Percentiles rank a stretch among this genome's conserved stretches.
Evolutionary conservation across 371 early-diverging fungal species (phyloP).

Genomic region (Haplosporangium sp.): DNA sequence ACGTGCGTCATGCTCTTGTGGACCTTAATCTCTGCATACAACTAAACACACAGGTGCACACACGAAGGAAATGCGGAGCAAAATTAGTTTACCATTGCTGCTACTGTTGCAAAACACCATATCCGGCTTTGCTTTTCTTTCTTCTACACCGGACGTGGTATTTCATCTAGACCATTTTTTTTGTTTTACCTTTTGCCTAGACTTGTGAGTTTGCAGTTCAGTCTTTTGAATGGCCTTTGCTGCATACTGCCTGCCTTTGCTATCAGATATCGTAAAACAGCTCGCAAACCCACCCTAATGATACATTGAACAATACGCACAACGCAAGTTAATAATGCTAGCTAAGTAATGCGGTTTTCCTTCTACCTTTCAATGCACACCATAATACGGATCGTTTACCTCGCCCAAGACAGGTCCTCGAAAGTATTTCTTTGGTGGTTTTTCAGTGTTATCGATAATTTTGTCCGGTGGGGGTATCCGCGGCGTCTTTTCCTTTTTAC

Average conservation of each 20-base stretch:
- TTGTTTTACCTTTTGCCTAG: conserved; percentile 67
- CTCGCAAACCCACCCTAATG: conserved; percentile 92
- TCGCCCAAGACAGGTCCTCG: conserved; percentile 46
- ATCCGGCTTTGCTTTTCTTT: background rate
- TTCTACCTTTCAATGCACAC: background rate
- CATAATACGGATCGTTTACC: conserved; percentile 14
- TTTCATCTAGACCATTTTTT: background rate
- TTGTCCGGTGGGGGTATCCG: conserved; percentile 34
- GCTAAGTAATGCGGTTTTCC: background rate
- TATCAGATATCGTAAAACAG: conserved; percentile 76
- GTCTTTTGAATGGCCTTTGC: conserved; percentile 84
- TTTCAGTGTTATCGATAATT: conserved; percentile 20
- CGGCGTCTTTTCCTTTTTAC: conserved; percentile 46
- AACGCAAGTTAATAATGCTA: too few relatives aligned
- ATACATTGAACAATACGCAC: background rate
- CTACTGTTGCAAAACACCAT: too few relatives aligned
- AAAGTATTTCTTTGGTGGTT: conserved; percentile 13
- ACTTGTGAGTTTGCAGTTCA: conserved; percentile 67
- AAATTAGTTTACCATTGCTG: background rate
- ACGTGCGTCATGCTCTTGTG: conserved; percentile 83
- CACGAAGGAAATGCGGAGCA: background rate
- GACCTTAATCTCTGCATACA: conserved; percentile 90
- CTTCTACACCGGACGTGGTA: background rate
- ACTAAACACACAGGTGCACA: conserved; percentile 54
- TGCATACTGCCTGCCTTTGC: conserved; percentile 66